These are phyloP conservation scores for Fusarium pininemorale DNA, from an alignment of 2,329 filamentous ascomycete species.

Conservation along the genomic window DNA sequence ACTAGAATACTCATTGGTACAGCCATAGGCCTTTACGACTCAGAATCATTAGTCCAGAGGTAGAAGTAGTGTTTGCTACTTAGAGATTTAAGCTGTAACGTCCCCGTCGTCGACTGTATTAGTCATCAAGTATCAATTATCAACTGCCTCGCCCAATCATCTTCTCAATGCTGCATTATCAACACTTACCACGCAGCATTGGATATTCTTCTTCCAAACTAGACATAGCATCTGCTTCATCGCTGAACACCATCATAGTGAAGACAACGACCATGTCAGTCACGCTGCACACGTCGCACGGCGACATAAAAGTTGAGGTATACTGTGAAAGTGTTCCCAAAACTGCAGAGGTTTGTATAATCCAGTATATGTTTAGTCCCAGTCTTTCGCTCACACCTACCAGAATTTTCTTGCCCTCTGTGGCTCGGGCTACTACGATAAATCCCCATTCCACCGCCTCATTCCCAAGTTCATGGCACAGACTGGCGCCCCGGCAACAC, in stretches of 20 bases:
- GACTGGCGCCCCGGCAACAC: constrained; percentile 71
- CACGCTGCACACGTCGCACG: constrained; percentile 85
- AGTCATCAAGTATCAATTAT: constrained; percentile 1
- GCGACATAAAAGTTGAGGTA: constrained; percentile 93
- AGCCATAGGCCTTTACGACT: too few relatives aligned
- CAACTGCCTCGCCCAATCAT: constrained; percentile 1
- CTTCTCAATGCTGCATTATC: background rate
- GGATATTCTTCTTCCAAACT: background rate
- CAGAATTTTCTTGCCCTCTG: constrained; percentile 90
- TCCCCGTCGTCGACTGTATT: background rate
- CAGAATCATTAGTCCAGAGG: background rate
- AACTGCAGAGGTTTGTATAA: constrained; percentile 76
- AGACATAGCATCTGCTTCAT: background rate
- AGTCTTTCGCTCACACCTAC: constrained; percentile 16
- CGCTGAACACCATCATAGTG: background rate
- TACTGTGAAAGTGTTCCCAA: constrained; percentile 96
- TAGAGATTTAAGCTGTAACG: background rate
- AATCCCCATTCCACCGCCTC: constrained; percentile 80
- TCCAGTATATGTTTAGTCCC: background rate
- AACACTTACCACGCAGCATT: background rate
- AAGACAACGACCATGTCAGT: constrained; percentile 62
- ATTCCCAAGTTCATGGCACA: constrained; percentile 86
- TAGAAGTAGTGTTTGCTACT: too few relatives aligned
- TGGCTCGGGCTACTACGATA: constrained; percentile 79
- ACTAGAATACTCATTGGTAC: background rate